A percentile compares a stretch with the other conserved stretches of the same genome.
Evolutionary conservation across 75 land plant species (phyloP).

Genomic region (Sequoiadendron giganteum): DNA sequence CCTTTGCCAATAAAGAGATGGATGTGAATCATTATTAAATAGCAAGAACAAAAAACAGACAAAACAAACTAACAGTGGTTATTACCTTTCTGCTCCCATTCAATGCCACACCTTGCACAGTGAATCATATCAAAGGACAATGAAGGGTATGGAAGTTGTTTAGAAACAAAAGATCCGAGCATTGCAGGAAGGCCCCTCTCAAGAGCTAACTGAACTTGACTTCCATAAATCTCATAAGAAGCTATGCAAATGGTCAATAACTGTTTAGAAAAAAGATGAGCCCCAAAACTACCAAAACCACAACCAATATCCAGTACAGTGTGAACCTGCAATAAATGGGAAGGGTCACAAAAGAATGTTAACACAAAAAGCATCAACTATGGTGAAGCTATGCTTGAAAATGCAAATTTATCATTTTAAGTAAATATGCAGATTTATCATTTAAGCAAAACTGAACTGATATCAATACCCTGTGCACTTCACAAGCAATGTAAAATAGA

Average conservation of each 20-base stretch:
- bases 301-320: conserved; percentile 80
- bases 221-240: conserved; percentile 60
- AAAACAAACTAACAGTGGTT: neutral
- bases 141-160: conserved; percentile 71
- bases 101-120: conserved; percentile 64
- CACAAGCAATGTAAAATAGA: no score
- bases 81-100: conserved; percentile 66
- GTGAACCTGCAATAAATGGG: conserved; percentile 44
- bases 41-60: neutral
- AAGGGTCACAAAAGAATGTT: neutral
- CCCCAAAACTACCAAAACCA: conserved; percentile 80
- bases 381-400: neutral
- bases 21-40: neutral
- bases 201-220: conserved; percentile 78
- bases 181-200: conserved; percentile 91
- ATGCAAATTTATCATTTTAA: neutral
- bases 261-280: conserved; percentile 56
- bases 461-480: neutral
- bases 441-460: neutral
- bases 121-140: conserved; percentile 79
- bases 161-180: conserved; percentile 62
- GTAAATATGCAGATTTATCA: neutral
- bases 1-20: neutral
- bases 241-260: conserved; percentile 67
- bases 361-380: neutral